Percentiles rank a stretch among this genome's conserved stretches.
Conservation (phyloP, 805 yeast species). For the Kuraishia ogatae region DNA sequence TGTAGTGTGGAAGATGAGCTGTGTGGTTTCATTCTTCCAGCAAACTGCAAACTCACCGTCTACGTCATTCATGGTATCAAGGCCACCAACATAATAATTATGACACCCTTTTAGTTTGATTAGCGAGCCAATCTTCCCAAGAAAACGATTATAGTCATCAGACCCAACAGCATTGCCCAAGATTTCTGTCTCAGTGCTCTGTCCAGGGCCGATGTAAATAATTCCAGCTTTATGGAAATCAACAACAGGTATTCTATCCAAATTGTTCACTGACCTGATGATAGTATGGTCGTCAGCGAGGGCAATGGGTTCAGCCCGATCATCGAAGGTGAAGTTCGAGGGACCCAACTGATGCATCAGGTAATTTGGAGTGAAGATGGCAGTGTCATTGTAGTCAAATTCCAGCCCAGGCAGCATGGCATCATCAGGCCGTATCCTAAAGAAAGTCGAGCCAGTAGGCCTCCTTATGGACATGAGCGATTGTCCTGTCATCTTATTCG, state of each 20-base stretch:
- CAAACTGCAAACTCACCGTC: constrained; percentile 74
- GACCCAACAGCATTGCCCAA: constrained; percentile 62
- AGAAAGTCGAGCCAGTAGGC: constrained; percentile 55
- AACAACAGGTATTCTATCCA: constrained; percentile 72
- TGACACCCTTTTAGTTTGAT: constrained; percentile 48
- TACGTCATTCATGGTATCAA: constrained; percentile 56
- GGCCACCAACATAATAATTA: constrained; percentile 63
- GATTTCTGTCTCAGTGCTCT: constrained; percentile 53
- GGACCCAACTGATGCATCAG: constrained; percentile 8
- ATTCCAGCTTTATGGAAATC: constrained; percentile 76
- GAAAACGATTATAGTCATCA: constrained; percentile 46
- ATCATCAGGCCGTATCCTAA: constrained; percentile 34
- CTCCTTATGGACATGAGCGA: constrained; percentile 45
- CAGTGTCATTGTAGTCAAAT: not conserved
- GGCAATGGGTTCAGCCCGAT: constrained; percentile 11
- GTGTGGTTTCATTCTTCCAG: constrained; percentile 66
- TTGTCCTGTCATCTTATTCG: constrained; percentile 42
- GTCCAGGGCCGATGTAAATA: constrained; percentile 64
- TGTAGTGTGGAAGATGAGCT: constrained; percentile 69
- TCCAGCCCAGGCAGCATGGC: constrained; percentile 22
- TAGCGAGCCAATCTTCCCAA: constrained; percentile 50
- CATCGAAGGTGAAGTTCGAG: not conserved
- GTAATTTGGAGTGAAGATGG: constrained; percentile 13
- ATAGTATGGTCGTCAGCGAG: constrained; percentile 23
- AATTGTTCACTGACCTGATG: constrained; percentile 44